Base-by-base conservation (phyloP, 768 basidiomycete species). In the Suillus spraguei region DNA sequence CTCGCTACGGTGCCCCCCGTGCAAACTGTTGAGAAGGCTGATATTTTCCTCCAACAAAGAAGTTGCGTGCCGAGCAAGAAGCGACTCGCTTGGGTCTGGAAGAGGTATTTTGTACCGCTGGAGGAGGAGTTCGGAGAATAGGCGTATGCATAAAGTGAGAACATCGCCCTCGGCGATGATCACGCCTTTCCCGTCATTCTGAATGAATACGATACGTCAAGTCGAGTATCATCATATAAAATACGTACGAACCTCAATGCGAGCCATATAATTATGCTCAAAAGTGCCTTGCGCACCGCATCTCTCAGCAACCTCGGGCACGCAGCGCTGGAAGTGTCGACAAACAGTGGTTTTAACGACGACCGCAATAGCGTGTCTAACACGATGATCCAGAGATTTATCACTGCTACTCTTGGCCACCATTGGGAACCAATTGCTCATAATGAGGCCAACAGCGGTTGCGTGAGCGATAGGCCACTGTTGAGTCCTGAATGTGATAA, bases 261-360 rank as follows among this genome's bases (percentile, higher is more conserved):
- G 77, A 5, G 82, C 81, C 77, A 88, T 82, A 66, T 85, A 83
- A 67, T 89, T 89, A 61, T 84, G 82, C 59, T 85, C 87, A 61
- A 87, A 88, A 0, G 85, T 82, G 3, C 88, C 87, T 71, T 88
- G 87, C 3, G 86, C 88, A 55, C 88, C 88, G 62, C 85, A 87
- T 13, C 88, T 80, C 65, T 90, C 88, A 6, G 85, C 79, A n/a
- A 88, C 77, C 61, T 83, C 82, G 11, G 81, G 73, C 9, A 80
- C 75, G 64, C 80, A 83, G 20, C 82, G 76, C 65, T 85, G 83
- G 66, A 83, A 81, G 62, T 87, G 85, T 6, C 82, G 80, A 50
- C 82, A 80, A 55, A 86, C 77, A 1, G 82, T 82, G 8, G 86
- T 77, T 73, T 89, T 89, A 56, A 79, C 74, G 60, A 85, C 81